Evolutionary conservation across 768 basidiomycete genomes (phyloP).

Genomic region (Macrolepiota fuliginosa): DNA sequence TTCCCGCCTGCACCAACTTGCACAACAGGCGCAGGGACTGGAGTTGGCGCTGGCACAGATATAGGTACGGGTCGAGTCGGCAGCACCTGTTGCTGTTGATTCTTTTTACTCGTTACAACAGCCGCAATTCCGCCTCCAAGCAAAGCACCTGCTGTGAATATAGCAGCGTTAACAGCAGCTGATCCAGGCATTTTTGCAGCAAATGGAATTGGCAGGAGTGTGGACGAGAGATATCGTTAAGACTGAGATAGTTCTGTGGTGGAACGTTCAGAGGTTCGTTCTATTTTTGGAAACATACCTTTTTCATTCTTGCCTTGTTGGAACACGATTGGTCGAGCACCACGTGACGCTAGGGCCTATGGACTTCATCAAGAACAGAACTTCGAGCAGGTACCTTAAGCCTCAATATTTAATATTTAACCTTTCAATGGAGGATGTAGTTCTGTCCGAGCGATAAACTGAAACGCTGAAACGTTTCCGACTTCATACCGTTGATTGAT

Average conservation of each 20-base stretch:
- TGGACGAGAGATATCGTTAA: background rate
- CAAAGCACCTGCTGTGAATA: constrained; percentile 81
- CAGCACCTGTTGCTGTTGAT: background rate
- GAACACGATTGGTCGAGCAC: background rate
- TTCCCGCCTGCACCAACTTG: constrained; percentile 44
- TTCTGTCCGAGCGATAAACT: no score
- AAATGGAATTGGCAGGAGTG: background rate
- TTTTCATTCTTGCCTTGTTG: background rate
- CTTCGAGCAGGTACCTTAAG: no score
- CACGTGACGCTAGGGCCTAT: no score
- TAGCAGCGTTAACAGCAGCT: constrained; percentile 54
- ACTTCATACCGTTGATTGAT: no score
- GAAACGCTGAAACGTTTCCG: no score
- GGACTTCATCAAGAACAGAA: no score
- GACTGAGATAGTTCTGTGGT: background rate
- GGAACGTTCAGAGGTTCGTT: background rate
- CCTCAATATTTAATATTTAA: no score
- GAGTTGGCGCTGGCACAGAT: constrained; percentile 20
- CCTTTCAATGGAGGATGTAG: no score
- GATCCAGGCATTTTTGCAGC: constrained; percentile 6
- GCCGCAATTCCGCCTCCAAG: constrained; percentile 76
- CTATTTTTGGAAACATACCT: constrained; percentile 1
- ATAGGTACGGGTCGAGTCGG: constrained; percentile 10
- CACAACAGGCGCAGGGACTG: constrained; percentile 35
- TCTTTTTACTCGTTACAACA: constrained; percentile 36